These are phyloP conservation scores for Tetrapyrgos nigripes DNA, from an alignment of 1,284 basidiomycete species.

Conservation along the genomic window DNA sequence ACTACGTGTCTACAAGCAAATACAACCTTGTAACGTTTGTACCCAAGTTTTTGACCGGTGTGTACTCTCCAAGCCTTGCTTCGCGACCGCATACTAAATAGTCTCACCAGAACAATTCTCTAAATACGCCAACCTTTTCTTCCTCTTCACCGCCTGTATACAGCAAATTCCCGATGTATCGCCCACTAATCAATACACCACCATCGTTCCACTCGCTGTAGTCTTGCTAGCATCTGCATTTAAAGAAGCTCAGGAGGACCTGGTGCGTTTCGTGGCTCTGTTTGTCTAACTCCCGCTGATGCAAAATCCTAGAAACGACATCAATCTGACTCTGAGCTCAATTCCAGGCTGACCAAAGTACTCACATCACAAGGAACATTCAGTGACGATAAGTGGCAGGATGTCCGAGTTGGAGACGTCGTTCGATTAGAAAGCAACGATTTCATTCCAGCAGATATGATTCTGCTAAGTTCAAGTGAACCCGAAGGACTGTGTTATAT, in stretches of 20 bases:
- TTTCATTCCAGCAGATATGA: constrained; percentile 95
- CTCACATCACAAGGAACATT: constrained; percentile 75
- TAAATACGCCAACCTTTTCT: constrained; percentile 99
- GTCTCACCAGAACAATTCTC: constrained; percentile 87
- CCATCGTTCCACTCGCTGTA: constrained; percentile 89
- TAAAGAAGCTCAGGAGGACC: constrained; percentile 96
- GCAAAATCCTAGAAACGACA: constrained; percentile 81
- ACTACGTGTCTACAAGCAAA: constrained; percentile 95
- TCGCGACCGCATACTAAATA: not conserved
- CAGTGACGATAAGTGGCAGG: constrained; percentile 84
- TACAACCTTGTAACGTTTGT: constrained; percentile 92
- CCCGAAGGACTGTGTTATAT: constrained; percentile 98
- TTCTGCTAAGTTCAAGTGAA: constrained; percentile 90
- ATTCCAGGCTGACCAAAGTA: constrained; percentile 83
- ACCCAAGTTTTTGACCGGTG: constrained; percentile 93
- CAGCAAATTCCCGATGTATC: constrained; percentile 99
- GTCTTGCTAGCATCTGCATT: constrained; percentile 96
- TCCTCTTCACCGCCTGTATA: constrained; percentile 97
- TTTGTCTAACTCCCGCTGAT: constrained; percentile 13
- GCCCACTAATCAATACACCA: constrained; percentile 95
- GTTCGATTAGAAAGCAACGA: constrained; percentile 91
- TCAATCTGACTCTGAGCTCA: constrained; percentile 93
- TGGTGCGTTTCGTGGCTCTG: constrained; percentile 49
- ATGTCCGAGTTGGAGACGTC: constrained; percentile 91
- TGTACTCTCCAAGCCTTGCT: constrained; percentile 34